Base-by-base conservation (phyloP, 2,329 filamentous ascomycete genomes). In the Herpotrichia juniperi region DNA sequence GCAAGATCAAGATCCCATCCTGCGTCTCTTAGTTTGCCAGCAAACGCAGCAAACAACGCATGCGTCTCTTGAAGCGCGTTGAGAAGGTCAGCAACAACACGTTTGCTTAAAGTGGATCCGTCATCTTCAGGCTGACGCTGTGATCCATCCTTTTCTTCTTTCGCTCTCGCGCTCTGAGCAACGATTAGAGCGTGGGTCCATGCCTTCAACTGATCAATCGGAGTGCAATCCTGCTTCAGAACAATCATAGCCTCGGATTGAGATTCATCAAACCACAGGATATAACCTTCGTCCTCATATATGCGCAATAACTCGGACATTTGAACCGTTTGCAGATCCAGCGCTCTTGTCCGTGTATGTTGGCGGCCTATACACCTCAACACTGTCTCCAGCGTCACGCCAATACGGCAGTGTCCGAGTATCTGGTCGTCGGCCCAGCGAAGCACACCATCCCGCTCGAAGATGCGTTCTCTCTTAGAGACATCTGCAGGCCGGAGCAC, bases 1-100 rank as follows among this genome's bases (percentile, higher is more conserved):
- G 80, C 80, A 45, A 79, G 79, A 50, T 84, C 76, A 42, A 89
- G 61, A 72, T 92, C 83, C 89, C 89, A 93, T 0, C 88, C 88
- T 26, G 63, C 74, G 28, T 69, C 68, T 51, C 59, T 65, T 48
- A 86, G 54, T 54, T 73, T 57, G 54, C 71, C 54, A 46, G 75
- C 51, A 77, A 78, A 68, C 64, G 72, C 60, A 57, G 74, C 67
- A 66, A 87, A 83, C 42, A 78, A 72, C 9, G 64, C 64, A 7
- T 62, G 61, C 8, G 73, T 64, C 35, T 74, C 60, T 42, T 72
- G 68, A 53, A 81, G 61, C 42, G 76, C 74, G 39, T 62, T 56
- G 50, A 74, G 61, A 44, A 75, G 58, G 53, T 76, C 74, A 65
- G 79, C 66, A 37, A 37, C 4, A 37, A 83, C 74, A 4, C 75